Evolutionary conservation across 345 rosid genomes (phyloP), one percentile per base, ranked within the genome.

Genomic region (Hibiscus syriacus): DNA sequence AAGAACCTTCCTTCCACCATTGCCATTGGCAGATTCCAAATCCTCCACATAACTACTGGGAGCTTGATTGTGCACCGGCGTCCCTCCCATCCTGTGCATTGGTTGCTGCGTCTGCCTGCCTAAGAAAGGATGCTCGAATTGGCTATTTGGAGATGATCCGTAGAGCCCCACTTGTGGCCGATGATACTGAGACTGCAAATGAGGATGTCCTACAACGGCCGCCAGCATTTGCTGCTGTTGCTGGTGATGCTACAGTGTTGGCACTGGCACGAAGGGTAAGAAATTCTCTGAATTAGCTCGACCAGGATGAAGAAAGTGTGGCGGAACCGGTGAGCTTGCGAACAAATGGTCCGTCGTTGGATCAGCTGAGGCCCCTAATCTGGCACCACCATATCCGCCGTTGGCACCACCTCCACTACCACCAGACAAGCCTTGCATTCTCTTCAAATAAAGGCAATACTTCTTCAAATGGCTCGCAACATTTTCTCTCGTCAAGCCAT

Each of bases 261-360:
- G 68, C 29, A 87, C 87, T 0, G 95, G 92, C 55, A 89, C 92
- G 63, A 80, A 89, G 12, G 97, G 97, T 80, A 89, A 72, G 81
- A 71, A 88, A 75, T 92, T 92, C 1, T 94, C 99, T 0, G 99
- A 76, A 75, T 79, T 85, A 2, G 82, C 77, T 80, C 85, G 73
- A 19, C 77, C 85, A 0, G 90, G 89, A 72, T 90, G 92, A 71
- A 95, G 78, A 72, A 94, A 94, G 77, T 94, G 99, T 3, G 99
- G 77, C 0, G 99, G 99, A 22, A 94, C 95, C 0, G 99, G 97
- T 2, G 96, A 86, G 81, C 96, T 94, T 0, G 99, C 99, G 23
- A 94, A 94, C 52, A 93, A 76, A 74, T 87, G 97, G 60, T 93
- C 99, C 1, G 96, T 87, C 1, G 95, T 91, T 4, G 97, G 84